phyloP scores from a whole-genome alignment of 164 flowering plant genomes.

The Stephania cephalantha region DNA sequence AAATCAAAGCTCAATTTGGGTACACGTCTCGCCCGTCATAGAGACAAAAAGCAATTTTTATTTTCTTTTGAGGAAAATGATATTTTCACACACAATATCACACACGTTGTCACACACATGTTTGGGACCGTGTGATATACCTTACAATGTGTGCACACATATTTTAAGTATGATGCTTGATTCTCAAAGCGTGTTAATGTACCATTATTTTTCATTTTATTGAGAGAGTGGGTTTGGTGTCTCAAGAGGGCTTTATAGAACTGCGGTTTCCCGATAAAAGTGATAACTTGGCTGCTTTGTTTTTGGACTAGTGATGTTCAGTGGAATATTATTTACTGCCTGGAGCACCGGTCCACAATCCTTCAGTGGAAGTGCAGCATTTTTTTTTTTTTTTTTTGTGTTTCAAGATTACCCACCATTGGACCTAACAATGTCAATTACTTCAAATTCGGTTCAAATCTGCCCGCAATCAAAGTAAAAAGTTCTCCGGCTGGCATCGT shows the following conservation, averaged over 20 bases:
- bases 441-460: too few relatives aligned
- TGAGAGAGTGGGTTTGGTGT: neutral
- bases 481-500: neutral
- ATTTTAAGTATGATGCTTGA: too few relatives aligned
- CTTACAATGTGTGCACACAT: too few relatives aligned
- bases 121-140: too few relatives aligned
- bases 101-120: too few relatives aligned
- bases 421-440: too few relatives aligned
- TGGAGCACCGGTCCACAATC: neutral
- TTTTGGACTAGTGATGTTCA: neutral
- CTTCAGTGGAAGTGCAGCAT: neutral
- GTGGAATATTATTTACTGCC: neutral
- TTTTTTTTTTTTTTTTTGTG: neutral
- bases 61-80: neutral
- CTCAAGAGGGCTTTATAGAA: neutral
- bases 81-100: too few relatives aligned
- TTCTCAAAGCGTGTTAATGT: too few relatives aligned
- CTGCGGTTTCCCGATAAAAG: conserved; percentile 2
- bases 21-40: neutral
- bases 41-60: conserved; percentile 1
- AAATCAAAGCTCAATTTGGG: neutral
- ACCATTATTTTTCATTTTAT: neutral
- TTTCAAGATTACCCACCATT: too few relatives aligned
- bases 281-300: neutral
- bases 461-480: neutral